Evolutionary conservation across 345 rosid species (phyloP), one percentile per base, ranked within the genome.

Genomic region (Zanthoxylum bungeanum): DNA sequence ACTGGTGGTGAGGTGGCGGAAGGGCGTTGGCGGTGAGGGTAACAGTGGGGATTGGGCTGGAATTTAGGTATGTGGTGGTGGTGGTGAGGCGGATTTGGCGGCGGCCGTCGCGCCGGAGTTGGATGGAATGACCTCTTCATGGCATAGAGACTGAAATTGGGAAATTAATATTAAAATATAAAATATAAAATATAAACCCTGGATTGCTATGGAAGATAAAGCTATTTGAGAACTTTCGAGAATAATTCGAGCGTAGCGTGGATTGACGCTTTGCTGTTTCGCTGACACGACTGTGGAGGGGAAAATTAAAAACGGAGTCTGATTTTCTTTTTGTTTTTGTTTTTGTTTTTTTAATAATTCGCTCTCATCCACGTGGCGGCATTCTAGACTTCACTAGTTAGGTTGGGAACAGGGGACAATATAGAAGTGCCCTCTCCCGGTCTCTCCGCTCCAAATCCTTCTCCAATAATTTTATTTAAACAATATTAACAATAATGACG

Each of bases 121-220:
- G n/a, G 55, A 3, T 25, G 21, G 46, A 22, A 70, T 3, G 47
- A 53, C n/a, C 64, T 70, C 46, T 58, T 63, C 79, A 76, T 76
- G 53, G 71, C 75, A 76, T 70, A 9, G 52, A 34, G 25, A 53
- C 12, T 7, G 16, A 7, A 30, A 24, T 40, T 22, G 1, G 0
- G 19, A 17, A 7, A 57, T 44, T 14, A 14, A 44, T n/a, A n/a
- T n/a, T n/a, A 21, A 6, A 4, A 42, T 5, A 14, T 4, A 63
- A 14, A 36, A 42, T 36, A 25, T 16, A n/a, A 16, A 16, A 24
- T 0, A 9, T 5, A 61, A 42, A 28, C 63, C 24, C n/a, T 36
- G 16, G 7, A 37, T 55, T 1, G 19, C 5, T n/a, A 50, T 50
- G 21, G 11, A 16, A 50, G 19, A 0, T 5, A 31, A 11, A 46